These are phyloP conservation scores for Globisporangium nodosum DNA, from an alignment of 352 stramenopile species.

Conservation along the genomic window DNA sequence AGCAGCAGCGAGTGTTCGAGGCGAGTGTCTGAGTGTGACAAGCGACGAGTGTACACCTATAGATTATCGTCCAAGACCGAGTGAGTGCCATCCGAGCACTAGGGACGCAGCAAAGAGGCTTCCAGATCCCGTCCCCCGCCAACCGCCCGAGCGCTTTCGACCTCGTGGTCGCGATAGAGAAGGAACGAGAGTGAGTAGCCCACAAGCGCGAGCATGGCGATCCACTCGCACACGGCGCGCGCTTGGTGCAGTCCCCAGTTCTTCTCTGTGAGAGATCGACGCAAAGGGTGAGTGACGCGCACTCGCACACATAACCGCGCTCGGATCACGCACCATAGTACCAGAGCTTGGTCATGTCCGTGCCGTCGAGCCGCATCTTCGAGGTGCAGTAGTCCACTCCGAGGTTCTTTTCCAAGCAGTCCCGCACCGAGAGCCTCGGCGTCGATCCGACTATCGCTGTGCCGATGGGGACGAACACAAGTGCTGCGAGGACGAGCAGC, in stretches of 20 bases:
- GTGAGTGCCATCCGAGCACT: not conserved
- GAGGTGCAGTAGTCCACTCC: slow-evolving; percentile 29
- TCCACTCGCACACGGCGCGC: slow-evolving; percentile 33
- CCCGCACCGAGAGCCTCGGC: slow-evolving; percentile 11
- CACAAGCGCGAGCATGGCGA: slow-evolving; percentile 45
- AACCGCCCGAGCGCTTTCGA: not conserved
- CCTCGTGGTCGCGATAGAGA: slow-evolving; percentile 11
- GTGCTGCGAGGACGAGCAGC: slow-evolving; percentile 16
- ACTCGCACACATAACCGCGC: not conserved
- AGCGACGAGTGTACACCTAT: not conserved
- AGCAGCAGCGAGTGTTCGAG: not conserved
- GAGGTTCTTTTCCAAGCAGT: slow-evolving; percentile 24
- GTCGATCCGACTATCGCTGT: slow-evolving; percentile 7
- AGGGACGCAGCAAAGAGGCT: too few relatives aligned
- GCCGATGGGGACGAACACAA: slow-evolving; percentile 20
- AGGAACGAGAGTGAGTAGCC: slow-evolving; percentile 49
- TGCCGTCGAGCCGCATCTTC: slow-evolving; percentile 24
- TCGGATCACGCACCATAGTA: slow-evolving; percentile 25
- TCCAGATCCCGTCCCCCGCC: not conserved
- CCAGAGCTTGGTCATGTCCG: slow-evolving; percentile 31
- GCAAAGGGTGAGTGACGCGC: not conserved
- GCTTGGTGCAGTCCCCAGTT: slow-evolving; percentile 31
- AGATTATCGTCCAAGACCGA: not conserved
- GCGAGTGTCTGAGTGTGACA: not conserved
- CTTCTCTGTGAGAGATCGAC: slow-evolving; percentile 5